phyloP scores from a whole-genome alignment of 116 monocot species.

The Papilionanthe hybrid region DNA sequence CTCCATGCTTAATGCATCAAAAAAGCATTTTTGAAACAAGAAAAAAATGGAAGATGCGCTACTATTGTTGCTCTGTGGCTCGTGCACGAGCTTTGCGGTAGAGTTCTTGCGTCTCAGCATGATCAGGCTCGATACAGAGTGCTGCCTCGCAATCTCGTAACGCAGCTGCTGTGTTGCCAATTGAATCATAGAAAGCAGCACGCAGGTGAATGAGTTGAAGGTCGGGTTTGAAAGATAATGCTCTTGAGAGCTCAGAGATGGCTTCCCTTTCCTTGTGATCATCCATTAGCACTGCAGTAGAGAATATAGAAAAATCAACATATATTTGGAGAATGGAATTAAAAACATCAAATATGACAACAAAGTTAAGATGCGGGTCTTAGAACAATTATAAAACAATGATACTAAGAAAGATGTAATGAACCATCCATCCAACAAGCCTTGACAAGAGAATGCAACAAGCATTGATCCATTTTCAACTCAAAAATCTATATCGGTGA shows the following conservation, averaged over 20 bases:
- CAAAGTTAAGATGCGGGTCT: too few relatives aligned
- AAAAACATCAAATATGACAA: too few relatives aligned
- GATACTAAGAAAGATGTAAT: too few relatives aligned
- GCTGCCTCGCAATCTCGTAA: conserved; percentile 83
- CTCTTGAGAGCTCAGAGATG: conserved; percentile 52
- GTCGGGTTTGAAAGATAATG: conserved; percentile 77
- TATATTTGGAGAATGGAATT: background rate
- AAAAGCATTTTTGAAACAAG: too few relatives aligned
- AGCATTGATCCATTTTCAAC: too few relatives aligned
- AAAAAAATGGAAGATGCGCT: too few relatives aligned
- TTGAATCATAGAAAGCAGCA: conserved; percentile 89
- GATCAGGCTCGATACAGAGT: conserved; percentile 77
- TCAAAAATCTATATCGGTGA: too few relatives aligned
- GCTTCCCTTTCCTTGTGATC: conserved; percentile 60
- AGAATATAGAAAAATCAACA: background rate
- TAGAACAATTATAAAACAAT: too few relatives aligned
- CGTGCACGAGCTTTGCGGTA: conserved; percentile 41
- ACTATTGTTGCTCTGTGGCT: conserved; percentile 2
- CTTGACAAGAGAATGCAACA: too few relatives aligned
- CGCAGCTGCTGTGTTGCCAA: conserved; percentile 44
- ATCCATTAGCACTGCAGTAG: conserved; percentile 63
- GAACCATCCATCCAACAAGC: too few relatives aligned
- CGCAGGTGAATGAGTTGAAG: conserved; percentile 85
- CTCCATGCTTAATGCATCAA: too few relatives aligned
- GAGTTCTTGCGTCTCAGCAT: conserved; percentile 63